Conservation (phyloP, 2,329 filamentous ascomycete genomes). For the Nigrograna mackinnonii region DNA sequence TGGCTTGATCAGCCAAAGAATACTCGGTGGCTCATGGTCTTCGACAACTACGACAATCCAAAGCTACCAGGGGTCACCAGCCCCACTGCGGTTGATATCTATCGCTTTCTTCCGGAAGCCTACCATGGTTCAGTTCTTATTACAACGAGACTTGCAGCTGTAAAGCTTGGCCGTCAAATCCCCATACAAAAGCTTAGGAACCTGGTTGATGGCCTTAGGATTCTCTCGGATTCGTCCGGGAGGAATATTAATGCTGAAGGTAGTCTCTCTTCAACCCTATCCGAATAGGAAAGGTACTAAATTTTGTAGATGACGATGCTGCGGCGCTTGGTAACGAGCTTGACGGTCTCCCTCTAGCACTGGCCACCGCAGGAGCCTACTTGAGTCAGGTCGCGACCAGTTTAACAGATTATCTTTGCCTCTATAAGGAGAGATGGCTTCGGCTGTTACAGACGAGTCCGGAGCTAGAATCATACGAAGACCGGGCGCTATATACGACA, state of each 20-base stretch:
- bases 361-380: slow-evolving; percentile 24
- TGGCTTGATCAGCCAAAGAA: slow-evolving; percentile 19
- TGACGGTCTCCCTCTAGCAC: slow-evolving; percentile 24
- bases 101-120: slow-evolving; percentile 9
- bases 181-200: slow-evolving; percentile 35
- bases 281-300: slow-evolving; percentile 5
- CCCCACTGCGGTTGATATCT: slow-evolving; percentile 30
- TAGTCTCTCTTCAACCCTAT: slow-evolving; percentile 18
- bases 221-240: slow-evolving; percentile 30
- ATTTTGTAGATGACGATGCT: slow-evolving; percentile 27
- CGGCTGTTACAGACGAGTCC: slow-evolving; percentile 20
- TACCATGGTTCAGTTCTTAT: slow-evolving; percentile 19
- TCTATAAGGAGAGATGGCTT: slow-evolving; percentile 30
- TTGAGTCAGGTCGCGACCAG: slow-evolving; percentile 19
- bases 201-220: slow-evolving; percentile 35
- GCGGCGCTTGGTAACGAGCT: slow-evolving; percentile 14
- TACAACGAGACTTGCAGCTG: slow-evolving; percentile 20
- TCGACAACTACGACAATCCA: slow-evolving; percentile 31
- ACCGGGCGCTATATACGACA: slow-evolving; percentile 39
- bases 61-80: slow-evolving; percentile 18
- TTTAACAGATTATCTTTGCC: slow-evolving; percentile 17
- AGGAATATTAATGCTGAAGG: slow-evolving; percentile 23
- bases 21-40: slow-evolving; percentile 17
- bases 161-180: slow-evolving; percentile 38
- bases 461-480: slow-evolving; percentile 24